Base-by-base conservation (phyloP, 192 early-diverging fungal species). In the Coemansia sp. region DNA sequence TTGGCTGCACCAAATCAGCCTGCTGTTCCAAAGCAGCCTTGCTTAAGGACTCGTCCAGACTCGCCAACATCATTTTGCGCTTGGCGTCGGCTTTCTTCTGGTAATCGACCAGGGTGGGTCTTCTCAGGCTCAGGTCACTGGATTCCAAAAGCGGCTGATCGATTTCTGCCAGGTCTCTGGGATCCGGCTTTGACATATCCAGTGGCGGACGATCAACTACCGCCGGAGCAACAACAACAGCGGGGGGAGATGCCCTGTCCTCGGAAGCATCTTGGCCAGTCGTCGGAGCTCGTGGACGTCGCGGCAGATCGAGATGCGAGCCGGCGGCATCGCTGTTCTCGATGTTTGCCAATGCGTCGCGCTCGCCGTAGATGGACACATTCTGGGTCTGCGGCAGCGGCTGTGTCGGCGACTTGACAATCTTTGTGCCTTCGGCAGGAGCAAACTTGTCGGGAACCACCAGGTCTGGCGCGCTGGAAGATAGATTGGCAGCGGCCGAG, bases 321-420 rank as follows among this genome's bases (percentile, higher is more conserved):
- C 45, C 45, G 14, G 45, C 14, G 9, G 45, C 32, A 0, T 57
- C 66, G 45, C 37, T 55, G 4, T 48, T 54, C 39, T 64, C 41
- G 22, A 61, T 51, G 22, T 59, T 32, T 8, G 22, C 37, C 3
- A 61, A 15, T 3, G 38, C 38, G 4, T 41, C 53, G 2, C 45
- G 36, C 51, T 75, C 67, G 18, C 68, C 74, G 17, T 75, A 75
- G 5, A 70, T 66, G 0, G 74, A 75, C 39, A 45, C 52, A 52
- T 59, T 62, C 37, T 48, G 60, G n/a, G 32, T 51, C 1, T 39
- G 53, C n/a, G 61, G 15, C 41, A 35, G 18, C 43, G 61, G 51
- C 58, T 51, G 58, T 28, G 35, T 12, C 12, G 55, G 9, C 2
- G 70, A 65, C 43, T 65, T 65, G 12, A 36, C 54, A 4, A 65